A percentile compares a stretch with the other conserved stretches of the same genome.
These are phyloP conservation scores for Fusarium sp. DNA, from an alignment of 2,329 filamentous ascomycete species.

Conservation along the genomic window DNA sequence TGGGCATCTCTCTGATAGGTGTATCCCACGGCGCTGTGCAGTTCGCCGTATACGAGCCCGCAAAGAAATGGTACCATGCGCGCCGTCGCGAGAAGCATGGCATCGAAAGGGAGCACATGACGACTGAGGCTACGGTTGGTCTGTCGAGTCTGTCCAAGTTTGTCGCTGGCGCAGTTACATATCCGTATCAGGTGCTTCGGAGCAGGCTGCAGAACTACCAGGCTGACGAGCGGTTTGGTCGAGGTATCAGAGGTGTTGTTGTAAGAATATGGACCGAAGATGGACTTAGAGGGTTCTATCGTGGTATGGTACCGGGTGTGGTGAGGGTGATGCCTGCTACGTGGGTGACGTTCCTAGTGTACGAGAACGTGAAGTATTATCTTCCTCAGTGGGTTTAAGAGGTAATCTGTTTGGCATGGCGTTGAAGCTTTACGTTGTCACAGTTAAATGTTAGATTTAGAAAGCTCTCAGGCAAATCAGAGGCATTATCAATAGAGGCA, in stretches of 20 bases:
- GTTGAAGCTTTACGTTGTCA: not conserved
- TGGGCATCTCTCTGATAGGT: constrained; percentile 84
- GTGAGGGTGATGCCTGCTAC: constrained; percentile 92
- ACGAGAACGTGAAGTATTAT: constrained; percentile 89
- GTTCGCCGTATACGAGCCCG: constrained; percentile 91
- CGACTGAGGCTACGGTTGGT: constrained; percentile 81
- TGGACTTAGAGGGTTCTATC: constrained; percentile 87
- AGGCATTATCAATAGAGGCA: not conserved
- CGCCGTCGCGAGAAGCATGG: constrained; percentile 44
- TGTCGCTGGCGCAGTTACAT: constrained; percentile 88
- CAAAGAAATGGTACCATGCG: constrained; percentile 67
- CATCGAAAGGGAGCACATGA: constrained; percentile 54
- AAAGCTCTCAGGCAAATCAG: not conserved
- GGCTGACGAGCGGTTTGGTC: constrained; percentile 78
- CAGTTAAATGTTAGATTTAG: constrained; percentile 1
- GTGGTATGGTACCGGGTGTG: constrained; percentile 89
- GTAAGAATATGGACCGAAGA: constrained; percentile 81
- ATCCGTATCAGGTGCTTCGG: constrained; percentile 93
- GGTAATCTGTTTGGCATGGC: not conserved
- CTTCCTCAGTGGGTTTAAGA: constrained; percentile 60
- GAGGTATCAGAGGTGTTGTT: constrained; percentile 76
- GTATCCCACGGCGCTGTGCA: constrained; percentile 94
- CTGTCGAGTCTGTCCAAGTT: constrained; percentile 86
- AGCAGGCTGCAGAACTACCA: constrained; percentile 91
- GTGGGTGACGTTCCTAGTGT: constrained; percentile 96